Evolutionary conservation across 495 filamentous ascomycete genomes (phyloP).

Genomic region (Xylaria nigripes): DNA sequence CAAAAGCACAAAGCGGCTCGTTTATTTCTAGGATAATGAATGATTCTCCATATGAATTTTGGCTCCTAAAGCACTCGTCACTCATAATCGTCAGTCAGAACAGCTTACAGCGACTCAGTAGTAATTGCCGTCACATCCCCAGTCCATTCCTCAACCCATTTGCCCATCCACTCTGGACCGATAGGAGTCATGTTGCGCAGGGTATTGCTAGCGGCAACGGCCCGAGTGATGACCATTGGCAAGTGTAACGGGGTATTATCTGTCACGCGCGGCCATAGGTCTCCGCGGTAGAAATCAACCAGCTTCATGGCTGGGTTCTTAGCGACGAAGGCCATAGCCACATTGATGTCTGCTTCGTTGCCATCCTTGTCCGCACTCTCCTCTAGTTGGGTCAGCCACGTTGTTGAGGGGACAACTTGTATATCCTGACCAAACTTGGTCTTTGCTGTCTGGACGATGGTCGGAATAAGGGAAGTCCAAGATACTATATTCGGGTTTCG

Average conservation of each 20-base stretch:
- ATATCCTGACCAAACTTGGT: neutral
- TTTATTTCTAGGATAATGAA: no score
- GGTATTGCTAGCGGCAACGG: constrained; percentile 6
- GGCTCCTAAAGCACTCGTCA: no score
- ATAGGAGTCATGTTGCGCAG: constrained; percentile 12
- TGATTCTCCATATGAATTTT: no score
- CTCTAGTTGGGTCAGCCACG: neutral
- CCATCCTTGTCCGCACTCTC: neutral
- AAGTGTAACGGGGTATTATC: neutral
- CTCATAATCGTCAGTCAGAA: neutral
- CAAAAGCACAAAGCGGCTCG: no score
- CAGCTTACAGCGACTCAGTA: neutral
- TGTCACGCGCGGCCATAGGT: constrained; percentile 2
- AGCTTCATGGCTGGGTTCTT: constrained; percentile 3
- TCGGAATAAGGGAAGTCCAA: neutral
- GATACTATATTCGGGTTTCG: neutral
- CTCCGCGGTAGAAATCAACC: constrained; percentile 4
- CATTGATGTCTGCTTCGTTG: neutral
- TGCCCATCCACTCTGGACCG: constrained; percentile 8
- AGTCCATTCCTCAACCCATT: constrained; percentile 22
- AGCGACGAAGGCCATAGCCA: constrained; percentile 1
- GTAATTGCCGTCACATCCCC: neutral
- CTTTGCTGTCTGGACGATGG: neutral
- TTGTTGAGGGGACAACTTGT: neutral
- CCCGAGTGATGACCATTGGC: constrained; percentile 3